These are phyloP conservation scores for Linnemannia schmuckeri DNA, from an alignment of 192 early-diverging fungal genomes.

Conservation along the genomic window DNA sequence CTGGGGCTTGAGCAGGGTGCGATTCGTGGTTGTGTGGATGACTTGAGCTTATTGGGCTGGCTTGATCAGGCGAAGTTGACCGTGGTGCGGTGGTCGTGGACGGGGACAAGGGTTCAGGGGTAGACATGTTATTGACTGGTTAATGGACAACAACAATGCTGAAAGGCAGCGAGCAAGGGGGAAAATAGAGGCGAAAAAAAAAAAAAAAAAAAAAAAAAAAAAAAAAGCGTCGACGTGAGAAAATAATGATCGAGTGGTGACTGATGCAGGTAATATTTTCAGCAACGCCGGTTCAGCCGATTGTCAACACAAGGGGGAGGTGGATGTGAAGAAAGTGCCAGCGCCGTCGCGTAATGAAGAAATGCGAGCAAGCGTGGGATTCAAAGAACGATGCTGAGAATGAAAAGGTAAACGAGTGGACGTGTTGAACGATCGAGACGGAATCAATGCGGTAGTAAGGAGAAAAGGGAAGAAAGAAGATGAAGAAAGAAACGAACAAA, in stretches of 20 bases:
- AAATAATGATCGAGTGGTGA: neutral
- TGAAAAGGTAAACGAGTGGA: neutral
- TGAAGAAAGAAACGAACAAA: neutral
- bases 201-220: neutral
- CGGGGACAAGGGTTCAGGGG: neutral
- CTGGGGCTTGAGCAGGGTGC: neutral
- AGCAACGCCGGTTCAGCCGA: neutral
- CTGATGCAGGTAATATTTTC: neutral
- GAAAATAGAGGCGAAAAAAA: neutral
- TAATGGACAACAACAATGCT: neutral
- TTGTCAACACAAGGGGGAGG: neutral
- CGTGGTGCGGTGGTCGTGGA: neutral
- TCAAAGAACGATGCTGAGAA: neutral
- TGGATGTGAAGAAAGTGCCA: neutral
- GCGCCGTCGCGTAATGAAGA: neutral
- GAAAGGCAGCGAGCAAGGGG: neutral
- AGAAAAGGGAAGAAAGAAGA: neutral
- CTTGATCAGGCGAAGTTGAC: neutral
- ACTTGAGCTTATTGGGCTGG: neutral
- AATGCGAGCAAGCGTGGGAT: neutral
- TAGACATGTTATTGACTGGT: neutral
- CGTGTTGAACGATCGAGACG: neutral
- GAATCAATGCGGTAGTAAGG: neutral
- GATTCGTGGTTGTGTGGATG: neutral
- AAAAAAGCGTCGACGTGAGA: neutral